phyloP scores from a whole-genome alignment of 2,329 filamentous ascomycete species.

The Colletotrichum filicis region DNA sequence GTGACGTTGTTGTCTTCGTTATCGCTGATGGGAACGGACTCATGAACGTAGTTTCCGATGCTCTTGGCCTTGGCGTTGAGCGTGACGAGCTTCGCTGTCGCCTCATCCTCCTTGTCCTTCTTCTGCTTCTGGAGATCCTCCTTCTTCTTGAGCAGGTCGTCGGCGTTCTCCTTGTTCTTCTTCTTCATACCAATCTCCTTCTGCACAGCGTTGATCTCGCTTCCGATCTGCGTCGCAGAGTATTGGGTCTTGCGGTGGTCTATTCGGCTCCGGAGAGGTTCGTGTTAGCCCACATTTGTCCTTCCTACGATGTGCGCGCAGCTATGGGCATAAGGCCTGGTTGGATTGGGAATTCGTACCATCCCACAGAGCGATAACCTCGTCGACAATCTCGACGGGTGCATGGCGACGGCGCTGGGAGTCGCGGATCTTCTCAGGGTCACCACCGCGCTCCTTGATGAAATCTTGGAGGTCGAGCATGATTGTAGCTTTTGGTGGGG shows the following conservation, averaged over 20 bases:
- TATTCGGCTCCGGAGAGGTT: slow-evolving; percentile 5
- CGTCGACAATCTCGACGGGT: slow-evolving; percentile 85
- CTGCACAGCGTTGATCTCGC: slow-evolving; percentile 87
- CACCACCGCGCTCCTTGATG: slow-evolving; percentile 86
- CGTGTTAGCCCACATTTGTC: slow-evolving; percentile 4
- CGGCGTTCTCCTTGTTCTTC: slow-evolving; percentile 92
- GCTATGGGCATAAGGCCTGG: slow-evolving; percentile 72
- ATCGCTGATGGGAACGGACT: slow-evolving; percentile 83
- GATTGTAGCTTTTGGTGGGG: slow-evolving; percentile 23
- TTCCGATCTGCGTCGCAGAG: slow-evolving; percentile 81
- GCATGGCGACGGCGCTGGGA: slow-evolving; percentile 87
- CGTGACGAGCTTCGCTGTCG: slow-evolving; percentile 69
- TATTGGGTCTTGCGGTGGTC: slow-evolving; percentile 69
- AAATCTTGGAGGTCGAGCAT: slow-evolving; percentile 86
- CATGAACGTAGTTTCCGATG: slow-evolving; percentile 93
- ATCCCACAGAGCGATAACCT: slow-evolving; percentile 82
- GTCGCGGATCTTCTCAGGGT: slow-evolving; percentile 92
- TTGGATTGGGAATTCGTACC: slow-evolving; percentile 7
- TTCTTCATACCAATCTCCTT: slow-evolving; percentile 93
- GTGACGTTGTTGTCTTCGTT: slow-evolving; percentile 87
- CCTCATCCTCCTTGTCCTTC: slow-evolving; percentile 80
- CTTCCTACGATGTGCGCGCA: not conserved
- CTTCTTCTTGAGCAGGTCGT: slow-evolving; percentile 83
- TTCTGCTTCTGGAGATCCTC: slow-evolving; percentile 82
- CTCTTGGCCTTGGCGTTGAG: slow-evolving; percentile 83